phyloP scores from a whole-genome alignment of 306 rosid genomes.

The Trifolium pratense region DNA sequence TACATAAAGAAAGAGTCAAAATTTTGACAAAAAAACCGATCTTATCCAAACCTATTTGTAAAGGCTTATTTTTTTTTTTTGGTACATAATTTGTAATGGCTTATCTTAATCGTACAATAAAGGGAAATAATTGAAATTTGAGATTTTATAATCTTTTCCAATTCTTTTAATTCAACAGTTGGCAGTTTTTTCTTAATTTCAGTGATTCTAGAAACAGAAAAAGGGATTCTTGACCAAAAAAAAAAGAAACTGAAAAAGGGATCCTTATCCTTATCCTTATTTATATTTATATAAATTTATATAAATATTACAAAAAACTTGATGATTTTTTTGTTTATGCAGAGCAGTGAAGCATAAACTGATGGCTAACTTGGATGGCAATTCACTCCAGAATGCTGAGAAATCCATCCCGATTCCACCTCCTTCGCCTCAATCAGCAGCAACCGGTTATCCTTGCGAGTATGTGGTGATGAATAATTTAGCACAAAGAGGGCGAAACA shows the following conservation, averaged over 20 bases:
- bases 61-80: no score
- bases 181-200: not conserved
- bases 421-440: constrained; percentile 52
- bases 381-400: constrained; percentile 38
- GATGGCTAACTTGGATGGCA: constrained; percentile 46
- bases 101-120: constrained; percentile 27
- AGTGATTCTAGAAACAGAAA: not conserved
- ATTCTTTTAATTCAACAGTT: not conserved
- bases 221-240: no score
- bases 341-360: constrained; percentile 45
- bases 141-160: not conserved
- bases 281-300: not conserved
- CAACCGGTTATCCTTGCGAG: constrained; percentile 34
- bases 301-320: not conserved
- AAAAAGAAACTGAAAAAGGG: no score
- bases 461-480: constrained; percentile 35
- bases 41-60: constrained; percentile 31
- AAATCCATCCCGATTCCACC: constrained; percentile 58
- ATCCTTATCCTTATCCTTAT: constrained; percentile 2
- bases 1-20: no score
- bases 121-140: constrained; percentile 18
- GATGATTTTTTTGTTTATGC: constrained; percentile 18
- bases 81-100: constrained; percentile 4
- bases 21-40: not conserved
- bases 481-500: constrained; percentile 46